Percentiles rank a stretch among this genome's conserved stretches.
These are phyloP conservation scores for Acacia crassicarpa DNA, from an alignment of 306 rosid species.

Conservation along the genomic window DNA sequence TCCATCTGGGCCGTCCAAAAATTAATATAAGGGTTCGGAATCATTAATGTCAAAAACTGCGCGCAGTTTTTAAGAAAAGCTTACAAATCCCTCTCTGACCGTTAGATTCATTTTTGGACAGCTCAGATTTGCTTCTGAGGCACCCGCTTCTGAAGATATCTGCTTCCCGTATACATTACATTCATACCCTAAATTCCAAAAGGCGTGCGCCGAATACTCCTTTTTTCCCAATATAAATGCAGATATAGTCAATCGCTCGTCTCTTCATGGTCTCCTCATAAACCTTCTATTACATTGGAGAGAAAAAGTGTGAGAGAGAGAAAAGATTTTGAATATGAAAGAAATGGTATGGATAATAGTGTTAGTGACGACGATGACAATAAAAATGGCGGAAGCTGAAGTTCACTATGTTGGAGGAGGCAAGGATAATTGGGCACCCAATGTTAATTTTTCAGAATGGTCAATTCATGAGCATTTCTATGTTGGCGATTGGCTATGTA, in stretches of 20 bases:
- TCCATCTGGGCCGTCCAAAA: no score
- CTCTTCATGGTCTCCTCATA: background rate
- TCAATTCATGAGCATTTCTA: conserved; percentile 32
- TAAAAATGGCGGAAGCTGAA: conserved; percentile 10
- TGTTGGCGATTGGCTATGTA: conserved; percentile 42
- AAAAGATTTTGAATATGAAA: conserved; percentile 15
- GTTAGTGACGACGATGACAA: background rate
- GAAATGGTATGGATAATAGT: background rate
- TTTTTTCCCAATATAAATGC: background rate
- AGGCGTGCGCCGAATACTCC: background rate
- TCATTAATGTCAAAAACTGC: no score
- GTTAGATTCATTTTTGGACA: no score
- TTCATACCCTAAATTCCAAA: background rate
- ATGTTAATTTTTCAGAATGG: conserved; percentile 36
- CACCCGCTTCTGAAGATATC: no score
- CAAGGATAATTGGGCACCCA: conserved; percentile 21
- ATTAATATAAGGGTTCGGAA: no score
- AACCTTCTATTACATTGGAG: background rate
- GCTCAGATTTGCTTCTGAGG: no score
- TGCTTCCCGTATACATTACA: background rate
- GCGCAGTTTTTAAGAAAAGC: no score
- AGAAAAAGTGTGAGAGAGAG: background rate
- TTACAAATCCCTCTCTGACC: no score
- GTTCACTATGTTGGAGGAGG: conserved; percentile 40
- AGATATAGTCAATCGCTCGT: background rate